Conservation (phyloP, 1,284 basidiomycete species). For the Cryptococcus sp. region DNA sequence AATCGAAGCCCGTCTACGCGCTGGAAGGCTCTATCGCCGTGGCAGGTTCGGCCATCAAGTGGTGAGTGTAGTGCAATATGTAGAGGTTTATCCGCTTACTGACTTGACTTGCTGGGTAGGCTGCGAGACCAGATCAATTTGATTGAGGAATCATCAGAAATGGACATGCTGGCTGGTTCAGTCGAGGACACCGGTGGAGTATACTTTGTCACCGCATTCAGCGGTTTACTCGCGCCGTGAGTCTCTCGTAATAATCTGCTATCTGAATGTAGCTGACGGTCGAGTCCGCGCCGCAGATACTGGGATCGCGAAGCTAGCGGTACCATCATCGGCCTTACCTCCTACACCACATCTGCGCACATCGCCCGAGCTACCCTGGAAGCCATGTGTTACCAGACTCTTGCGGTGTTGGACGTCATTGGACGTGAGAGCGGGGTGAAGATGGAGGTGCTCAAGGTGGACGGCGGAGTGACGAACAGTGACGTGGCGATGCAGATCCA, state of each 20-base stretch:
- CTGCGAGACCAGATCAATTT: slow-evolving; percentile 86
- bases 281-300: slow-evolving; percentile 26
- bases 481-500: slow-evolving; percentile 82
- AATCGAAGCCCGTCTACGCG: slow-evolving; percentile 81
- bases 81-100: no score
- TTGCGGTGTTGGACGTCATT: slow-evolving; percentile 90
- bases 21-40: slow-evolving; percentile 95
- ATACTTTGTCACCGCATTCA: slow-evolving; percentile 96
- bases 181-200: slow-evolving; percentile 86
- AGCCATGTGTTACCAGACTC: slow-evolving; percentile 74
- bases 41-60: slow-evolving; percentile 93
- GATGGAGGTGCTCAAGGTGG: slow-evolving; percentile 83
- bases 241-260: slow-evolving; percentile 2
- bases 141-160: slow-evolving; percentile 77
- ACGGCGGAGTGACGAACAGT: slow-evolving; percentile 88
- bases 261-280: neutral
- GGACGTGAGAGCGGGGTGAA: slow-evolving; percentile 73
- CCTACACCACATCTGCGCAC: slow-evolving; percentile 90
- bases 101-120: slow-evolving; percentile 50
- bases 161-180: slow-evolving; percentile 79
- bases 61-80: slow-evolving; percentile 54
- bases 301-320: slow-evolving; percentile 51
- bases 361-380: slow-evolving; percentile 93
- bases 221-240: slow-evolving; percentile 78
- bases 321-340: slow-evolving; percentile 63